A percentile compares a stretch with the other conserved stretches of the same genome.
Evolutionary conservation across 2,329 filamentous ascomycete species (phyloP).

Genomic region (Blumeria graminis): DNA sequence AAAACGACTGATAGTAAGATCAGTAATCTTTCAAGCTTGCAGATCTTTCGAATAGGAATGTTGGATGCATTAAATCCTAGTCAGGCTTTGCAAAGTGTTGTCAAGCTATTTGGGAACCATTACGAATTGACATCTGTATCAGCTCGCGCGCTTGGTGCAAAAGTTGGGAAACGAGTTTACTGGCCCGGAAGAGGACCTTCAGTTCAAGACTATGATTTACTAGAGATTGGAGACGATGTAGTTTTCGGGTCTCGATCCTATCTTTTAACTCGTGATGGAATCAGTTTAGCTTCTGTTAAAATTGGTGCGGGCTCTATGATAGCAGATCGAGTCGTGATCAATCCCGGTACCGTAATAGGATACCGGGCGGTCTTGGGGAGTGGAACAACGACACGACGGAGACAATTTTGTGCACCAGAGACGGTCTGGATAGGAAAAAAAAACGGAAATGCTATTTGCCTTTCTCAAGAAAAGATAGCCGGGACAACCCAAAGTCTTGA

Average conservation of each 20-base stretch:
- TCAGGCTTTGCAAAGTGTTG: conserved; percentile 20
- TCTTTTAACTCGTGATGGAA: conserved; percentile 27
- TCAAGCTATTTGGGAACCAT: conserved; percentile 26
- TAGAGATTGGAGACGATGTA: conserved; percentile 32
- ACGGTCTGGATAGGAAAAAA: conserved; percentile 28
- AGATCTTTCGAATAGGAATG: conserved; percentile 16
- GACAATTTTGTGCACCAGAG: conserved; percentile 20
- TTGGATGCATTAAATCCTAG: conserved; percentile 20
- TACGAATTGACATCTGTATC: conserved; percentile 29
- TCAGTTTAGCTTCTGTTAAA: conserved; percentile 22
- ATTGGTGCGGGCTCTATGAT: conserved; percentile 28
- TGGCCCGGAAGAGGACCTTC: conserved; percentile 31
- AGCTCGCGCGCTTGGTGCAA: conserved; percentile 25
- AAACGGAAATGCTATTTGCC: conserved; percentile 24
- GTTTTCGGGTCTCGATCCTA: conserved; percentile 32
- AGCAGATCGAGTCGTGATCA: conserved; percentile 27
- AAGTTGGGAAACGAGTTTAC: conserved; percentile 27
- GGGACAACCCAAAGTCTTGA: not conserved
- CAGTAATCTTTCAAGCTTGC: conserved; percentile 17
- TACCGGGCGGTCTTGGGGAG: conserved; percentile 26
- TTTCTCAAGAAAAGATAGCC: conserved; percentile 5
- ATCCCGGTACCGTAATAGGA: conserved; percentile 26
- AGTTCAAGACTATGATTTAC: conserved; percentile 28
- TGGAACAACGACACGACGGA: conserved; percentile 24
- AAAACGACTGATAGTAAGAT: conserved; percentile 17